These are phyloP conservation scores for Ogataea polymorpha DNA, from an alignment of 805 yeast species.

Conservation along the genomic window DNA sequence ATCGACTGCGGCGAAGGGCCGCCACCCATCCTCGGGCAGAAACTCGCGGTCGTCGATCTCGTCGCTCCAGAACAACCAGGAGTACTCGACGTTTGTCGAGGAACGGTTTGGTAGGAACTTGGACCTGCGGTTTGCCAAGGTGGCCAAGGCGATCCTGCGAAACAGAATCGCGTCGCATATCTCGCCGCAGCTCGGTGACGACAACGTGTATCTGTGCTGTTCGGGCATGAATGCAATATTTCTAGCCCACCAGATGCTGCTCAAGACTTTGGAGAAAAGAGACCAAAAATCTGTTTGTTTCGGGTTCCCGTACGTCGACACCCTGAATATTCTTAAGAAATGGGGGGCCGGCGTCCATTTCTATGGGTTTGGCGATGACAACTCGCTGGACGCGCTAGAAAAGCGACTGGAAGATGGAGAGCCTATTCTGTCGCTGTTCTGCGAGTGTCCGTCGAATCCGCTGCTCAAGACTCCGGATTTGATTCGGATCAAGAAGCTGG, in stretches of 20 bases:
- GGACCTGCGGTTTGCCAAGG: conserved; percentile 69
- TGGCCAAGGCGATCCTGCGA: conserved; percentile 72
- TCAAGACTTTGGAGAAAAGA: conserved; percentile 19
- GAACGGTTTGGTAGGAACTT: conserved; percentile 88
- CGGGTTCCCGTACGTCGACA: conserved; percentile 96
- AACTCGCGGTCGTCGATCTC: conserved; percentile 30
- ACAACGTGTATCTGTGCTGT: conserved; percentile 81
- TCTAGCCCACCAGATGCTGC: conserved; percentile 59
- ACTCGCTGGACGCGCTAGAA: conserved; percentile 64
- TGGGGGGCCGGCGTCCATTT: conserved; percentile 92
- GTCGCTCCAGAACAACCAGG: conserved; percentile 34
- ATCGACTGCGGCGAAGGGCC: conserved; percentile 26
- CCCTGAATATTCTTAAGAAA: conserved; percentile 77
- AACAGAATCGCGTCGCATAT: conserved; percentile 71
- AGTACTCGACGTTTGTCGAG: conserved; percentile 69
- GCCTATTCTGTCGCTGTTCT: conserved; percentile 71
- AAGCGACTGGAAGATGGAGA: conserved; percentile 57
- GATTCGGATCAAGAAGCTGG: conserved; percentile 56
- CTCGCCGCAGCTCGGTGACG: conserved; percentile 30
- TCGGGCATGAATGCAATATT: conserved; percentile 93
- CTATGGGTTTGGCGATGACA: conserved; percentile 79
- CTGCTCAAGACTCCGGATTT: conserved; percentile 81
- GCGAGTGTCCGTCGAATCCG: conserved; percentile 97
- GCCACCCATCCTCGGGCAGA: conserved; percentile 21
- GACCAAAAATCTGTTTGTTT: conserved; percentile 76